Evolutionary conservation across 75 land plant genomes (phyloP).

Genomic region (Cryptomeria japonica): DNA sequence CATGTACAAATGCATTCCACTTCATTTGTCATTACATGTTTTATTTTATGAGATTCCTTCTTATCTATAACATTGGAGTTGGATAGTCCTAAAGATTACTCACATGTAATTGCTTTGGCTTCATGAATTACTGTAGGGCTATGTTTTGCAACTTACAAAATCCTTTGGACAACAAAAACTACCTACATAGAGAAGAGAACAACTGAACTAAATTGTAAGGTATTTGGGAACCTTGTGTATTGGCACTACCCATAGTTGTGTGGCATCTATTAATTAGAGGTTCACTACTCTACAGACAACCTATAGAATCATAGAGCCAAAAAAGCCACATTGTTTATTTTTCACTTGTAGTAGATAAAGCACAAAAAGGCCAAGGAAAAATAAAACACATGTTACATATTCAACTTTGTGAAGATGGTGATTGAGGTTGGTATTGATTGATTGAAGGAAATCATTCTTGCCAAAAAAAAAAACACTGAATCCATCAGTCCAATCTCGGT

Average conservation of each 20-base stretch:
- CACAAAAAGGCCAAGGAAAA: neutral
- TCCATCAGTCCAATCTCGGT: constrained; percentile 54
- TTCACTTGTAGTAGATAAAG: neutral
- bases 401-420: constrained; percentile 42
- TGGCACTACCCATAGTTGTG: constrained; percentile 59
- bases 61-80: constrained; percentile 22
- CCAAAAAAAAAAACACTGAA: constrained; percentile 45
- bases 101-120: constrained; percentile 31
- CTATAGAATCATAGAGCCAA: constrained; percentile 16
- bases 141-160: too few relatives aligned
- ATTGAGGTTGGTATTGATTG: constrained; percentile 47
- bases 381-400: constrained; percentile 22
- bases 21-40: constrained; percentile 39
- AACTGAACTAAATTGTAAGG: neutral
- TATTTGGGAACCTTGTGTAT: constrained; percentile 45
- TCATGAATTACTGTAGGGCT: too few relatives aligned
- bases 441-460: constrained; percentile 37
- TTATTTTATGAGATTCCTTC: constrained; percentile 51
- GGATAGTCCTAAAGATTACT: neutral
- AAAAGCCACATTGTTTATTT: neutral
- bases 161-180: too few relatives aligned
- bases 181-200: too few relatives aligned
- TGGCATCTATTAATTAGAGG: constrained; percentile 86
- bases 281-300: constrained; percentile 79
- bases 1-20: neutral